Percentiles rank a stretch among this genome's conserved stretches.
Evolutionary conservation across 345 rosid genomes (phyloP).

Genomic region (Bruguiera gymnorhiza): DNA sequence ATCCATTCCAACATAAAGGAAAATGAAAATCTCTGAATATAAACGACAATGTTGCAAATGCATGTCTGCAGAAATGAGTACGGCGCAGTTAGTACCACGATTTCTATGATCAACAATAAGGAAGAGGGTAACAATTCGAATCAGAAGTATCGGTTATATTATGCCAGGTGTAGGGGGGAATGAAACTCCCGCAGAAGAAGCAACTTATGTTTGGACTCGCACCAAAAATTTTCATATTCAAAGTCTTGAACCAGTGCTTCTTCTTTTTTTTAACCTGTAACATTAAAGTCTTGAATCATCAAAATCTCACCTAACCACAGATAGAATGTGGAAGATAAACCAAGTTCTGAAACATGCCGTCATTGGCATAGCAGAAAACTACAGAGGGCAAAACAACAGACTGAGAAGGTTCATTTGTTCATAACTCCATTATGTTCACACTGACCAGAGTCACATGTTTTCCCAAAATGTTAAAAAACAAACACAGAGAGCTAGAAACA

Average conservation of each 20-base stretch:
- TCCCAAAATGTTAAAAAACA: too few species aligned
- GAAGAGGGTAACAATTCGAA: not conserved
- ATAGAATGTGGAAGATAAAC: not conserved
- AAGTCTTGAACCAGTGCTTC: slow-evolving; percentile 83
- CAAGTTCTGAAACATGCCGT: too few species aligned
- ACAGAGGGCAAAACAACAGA: too few species aligned
- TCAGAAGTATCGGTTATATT: slow-evolving; percentile 64
- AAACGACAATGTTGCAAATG: slow-evolving; percentile 75
- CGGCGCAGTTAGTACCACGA: slow-evolving; percentile 9
- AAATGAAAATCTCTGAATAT: slow-evolving; percentile 74
- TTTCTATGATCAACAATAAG: not conserved
- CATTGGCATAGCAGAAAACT: too few species aligned
- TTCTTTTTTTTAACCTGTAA: slow-evolving; percentile 69
- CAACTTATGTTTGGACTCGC: slow-evolving; percentile 73
- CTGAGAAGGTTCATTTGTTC: too few species aligned
- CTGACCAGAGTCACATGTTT: too few species aligned
- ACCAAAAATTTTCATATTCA: slow-evolving; percentile 62
- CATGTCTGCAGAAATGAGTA: slow-evolving; percentile 47
- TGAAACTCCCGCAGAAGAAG: slow-evolving; percentile 26
- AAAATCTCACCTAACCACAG: slow-evolving; percentile 6
- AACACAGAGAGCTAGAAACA: too few species aligned
- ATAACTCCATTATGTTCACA: too few species aligned
- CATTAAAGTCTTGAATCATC: slow-evolving; percentile 6
- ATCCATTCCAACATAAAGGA: slow-evolving; percentile 94
- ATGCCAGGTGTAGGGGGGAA: slow-evolving; percentile 95